Percentiles rank a stretch among this genome's conserved stretches.
Conservation (phyloP, 2,329 filamentous ascomycete species). For the Fusarium beomiforme region DNA sequence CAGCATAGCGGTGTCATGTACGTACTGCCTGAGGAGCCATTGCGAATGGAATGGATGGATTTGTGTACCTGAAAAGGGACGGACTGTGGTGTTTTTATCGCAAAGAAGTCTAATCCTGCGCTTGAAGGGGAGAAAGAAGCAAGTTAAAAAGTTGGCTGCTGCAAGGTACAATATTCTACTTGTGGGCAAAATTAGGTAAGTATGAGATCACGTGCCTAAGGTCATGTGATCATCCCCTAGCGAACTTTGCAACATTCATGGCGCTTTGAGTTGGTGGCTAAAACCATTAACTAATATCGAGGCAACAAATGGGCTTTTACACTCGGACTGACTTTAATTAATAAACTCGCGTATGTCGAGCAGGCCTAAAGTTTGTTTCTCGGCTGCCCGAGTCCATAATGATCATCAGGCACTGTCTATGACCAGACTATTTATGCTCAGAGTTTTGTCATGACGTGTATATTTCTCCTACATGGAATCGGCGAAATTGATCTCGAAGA, state of each 20-base stretch:
- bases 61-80: constrained; percentile 44
- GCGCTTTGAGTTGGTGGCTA: not conserved
- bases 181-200: constrained; percentile 33
- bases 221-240: constrained; percentile 3
- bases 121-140: constrained; percentile 46
- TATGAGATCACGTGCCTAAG: constrained; percentile 44
- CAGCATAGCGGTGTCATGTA: constrained; percentile 93
- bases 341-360: no score
- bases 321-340: not conserved
- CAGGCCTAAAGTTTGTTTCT: not conserved
- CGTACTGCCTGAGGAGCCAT: constrained; percentile 93
- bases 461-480: not conserved
- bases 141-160: constrained; percentile 23
- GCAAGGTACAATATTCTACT: constrained; percentile 28
- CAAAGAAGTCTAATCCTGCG: constrained; percentile 87
- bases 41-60: constrained; percentile 54
- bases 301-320: not conserved
- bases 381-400: not conserved
- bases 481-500: not conserved
- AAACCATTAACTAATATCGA: not conserved
- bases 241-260: not conserved
- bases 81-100: constrained; percentile 51
- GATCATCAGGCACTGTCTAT: not conserved
- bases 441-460: not conserved
- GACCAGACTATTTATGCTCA: not conserved